These are phyloP conservation scores for Auriscalpium orientale DNA, from an alignment of 768 basidiomycete genomes.

Conservation along the genomic window DNA sequence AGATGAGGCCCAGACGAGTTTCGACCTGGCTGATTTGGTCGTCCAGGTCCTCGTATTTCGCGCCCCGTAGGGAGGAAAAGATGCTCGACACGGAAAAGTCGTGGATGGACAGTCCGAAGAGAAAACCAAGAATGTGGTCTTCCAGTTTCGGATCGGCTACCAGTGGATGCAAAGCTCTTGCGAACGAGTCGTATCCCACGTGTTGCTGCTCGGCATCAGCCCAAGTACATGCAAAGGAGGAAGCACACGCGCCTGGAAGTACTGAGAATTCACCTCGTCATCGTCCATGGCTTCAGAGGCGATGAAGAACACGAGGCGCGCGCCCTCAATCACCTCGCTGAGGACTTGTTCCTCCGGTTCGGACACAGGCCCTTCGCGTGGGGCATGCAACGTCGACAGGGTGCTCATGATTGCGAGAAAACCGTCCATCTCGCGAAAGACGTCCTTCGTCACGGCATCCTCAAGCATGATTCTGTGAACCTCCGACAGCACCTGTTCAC, in stretches of 20 bases:
- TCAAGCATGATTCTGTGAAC: constrained; percentile 63
- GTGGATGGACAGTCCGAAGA: constrained; percentile 59
- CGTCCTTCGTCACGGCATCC: constrained; percentile 58
- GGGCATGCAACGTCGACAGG: constrained; percentile 48
- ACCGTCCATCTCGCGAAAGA: constrained; percentile 77
- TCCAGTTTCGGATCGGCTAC: constrained; percentile 38
- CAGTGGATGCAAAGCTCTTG: constrained; percentile 49
- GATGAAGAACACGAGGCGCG: constrained; percentile 56
- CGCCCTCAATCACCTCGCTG: constrained; percentile 40
- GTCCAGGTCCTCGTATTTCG: constrained; percentile 37
- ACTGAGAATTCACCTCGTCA: constrained; percentile 47
- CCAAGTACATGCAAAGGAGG: background rate
- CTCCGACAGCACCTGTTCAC: constrained; percentile 49
- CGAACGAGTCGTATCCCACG: constrained; percentile 61
- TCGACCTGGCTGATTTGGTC: constrained; percentile 33
- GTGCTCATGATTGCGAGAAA: constrained; percentile 70
- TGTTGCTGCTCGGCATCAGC: constrained; percentile 28
- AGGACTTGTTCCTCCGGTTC: constrained; percentile 33
- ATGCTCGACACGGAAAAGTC: constrained; percentile 52
- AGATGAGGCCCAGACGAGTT: constrained; percentile 40
- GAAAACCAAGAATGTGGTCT: constrained; percentile 54
- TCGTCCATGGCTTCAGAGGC: constrained; percentile 56
- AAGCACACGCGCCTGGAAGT: constrained; percentile 51
- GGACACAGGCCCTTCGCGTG: constrained; percentile 24
- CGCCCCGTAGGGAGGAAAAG: constrained; percentile 41